A percentile compares a stretch with the other conserved stretches of the same genome.
Evolutionary conservation across 805 yeast species (phyloP).

Genomic region (Lipomyces sp.): DNA sequence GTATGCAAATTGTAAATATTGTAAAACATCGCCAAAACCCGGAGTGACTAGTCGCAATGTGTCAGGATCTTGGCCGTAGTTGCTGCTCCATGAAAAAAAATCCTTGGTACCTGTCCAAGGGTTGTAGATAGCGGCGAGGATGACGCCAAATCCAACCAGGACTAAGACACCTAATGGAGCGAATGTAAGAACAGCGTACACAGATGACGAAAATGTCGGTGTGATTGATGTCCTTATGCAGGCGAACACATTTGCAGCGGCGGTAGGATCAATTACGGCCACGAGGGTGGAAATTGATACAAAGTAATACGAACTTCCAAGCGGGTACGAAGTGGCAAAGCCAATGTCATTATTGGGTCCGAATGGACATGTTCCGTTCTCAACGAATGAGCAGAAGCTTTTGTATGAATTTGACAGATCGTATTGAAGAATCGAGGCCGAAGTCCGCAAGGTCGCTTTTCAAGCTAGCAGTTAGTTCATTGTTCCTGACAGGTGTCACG

Average conservation of each 20-base stretch:
- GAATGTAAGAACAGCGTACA: conserved; percentile 50
- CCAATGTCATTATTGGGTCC: conserved; percentile 34
- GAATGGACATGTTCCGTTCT: conserved; percentile 41
- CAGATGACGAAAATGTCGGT: conserved; percentile 51
- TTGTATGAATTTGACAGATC: conserved; percentile 33
- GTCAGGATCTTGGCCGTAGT: conserved; percentile 62
- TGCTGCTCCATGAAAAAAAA: conserved; percentile 57
- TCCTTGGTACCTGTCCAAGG: conserved; percentile 63
- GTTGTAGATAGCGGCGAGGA: conserved; percentile 51
- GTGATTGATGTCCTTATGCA: conserved; percentile 57
- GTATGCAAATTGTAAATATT: conserved; percentile 63
- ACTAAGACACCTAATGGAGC: conserved; percentile 49
- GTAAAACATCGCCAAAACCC: conserved; percentile 53
- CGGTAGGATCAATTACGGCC: conserved; percentile 40
- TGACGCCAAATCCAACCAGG: conserved; percentile 44
- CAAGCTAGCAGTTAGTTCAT: background rate
- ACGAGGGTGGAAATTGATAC: conserved; percentile 40
- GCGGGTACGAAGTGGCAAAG: conserved; percentile 14
- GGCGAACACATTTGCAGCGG: conserved; percentile 47
- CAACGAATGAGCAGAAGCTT: conserved; percentile 41
- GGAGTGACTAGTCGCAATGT: conserved; percentile 60
- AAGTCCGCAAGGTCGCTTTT: conserved; percentile 40
- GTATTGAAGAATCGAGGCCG: conserved; percentile 39
- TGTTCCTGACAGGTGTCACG: background rate
- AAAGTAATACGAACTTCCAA: conserved; percentile 23